These are phyloP conservation scores for Orbilia ellipsospora DNA, from an alignment of 2,329 filamentous ascomycete genomes.

Conservation along the genomic window DNA sequence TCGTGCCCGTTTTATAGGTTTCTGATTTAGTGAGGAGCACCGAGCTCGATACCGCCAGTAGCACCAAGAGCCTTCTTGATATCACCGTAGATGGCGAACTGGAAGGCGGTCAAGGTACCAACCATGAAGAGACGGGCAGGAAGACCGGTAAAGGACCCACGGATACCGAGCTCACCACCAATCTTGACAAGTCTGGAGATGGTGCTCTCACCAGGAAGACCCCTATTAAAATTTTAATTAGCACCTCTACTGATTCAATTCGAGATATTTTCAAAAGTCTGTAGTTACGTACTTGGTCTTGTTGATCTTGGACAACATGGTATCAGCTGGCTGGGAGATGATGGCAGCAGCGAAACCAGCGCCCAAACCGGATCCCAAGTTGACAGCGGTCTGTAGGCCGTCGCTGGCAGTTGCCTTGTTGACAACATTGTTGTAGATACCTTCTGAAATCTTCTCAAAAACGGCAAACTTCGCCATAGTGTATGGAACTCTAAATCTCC, in stretches of 20 bases:
- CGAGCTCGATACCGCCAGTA: conserved; percentile 79
- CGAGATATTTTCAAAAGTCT: neutral
- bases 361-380: conserved; percentile 85
- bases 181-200: conserved; percentile 86
- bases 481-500: conserved; percentile 77
- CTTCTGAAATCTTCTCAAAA: conserved; percentile 86
- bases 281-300: conserved; percentile 73
- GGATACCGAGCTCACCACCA: conserved; percentile 82
- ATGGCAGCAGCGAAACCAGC: conserved; percentile 88
- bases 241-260: neutral
- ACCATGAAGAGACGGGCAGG: conserved; percentile 82
- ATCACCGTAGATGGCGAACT: conserved; percentile 90
- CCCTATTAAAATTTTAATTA: conserved; percentile 61
- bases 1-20: neutral
- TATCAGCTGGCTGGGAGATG: conserved; percentile 89
- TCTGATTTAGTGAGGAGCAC: conserved; percentile 35
- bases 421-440: conserved; percentile 72
- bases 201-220: conserved; percentile 85
- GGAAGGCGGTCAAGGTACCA: conserved; percentile 79
- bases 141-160: conserved; percentile 82
- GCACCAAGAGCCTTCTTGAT: conserved; percentile 77
- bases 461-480: conserved; percentile 97
- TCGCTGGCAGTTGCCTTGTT: conserved; percentile 78
- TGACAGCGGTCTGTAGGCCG: conserved; percentile 79
- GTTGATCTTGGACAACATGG: conserved; percentile 96